A percentile compares a stretch with the other conserved stretches of the same genome.
phyloP scores from a whole-genome alignment of 23 red algal genomes.

The Gracilaria domingensis region DNA sequence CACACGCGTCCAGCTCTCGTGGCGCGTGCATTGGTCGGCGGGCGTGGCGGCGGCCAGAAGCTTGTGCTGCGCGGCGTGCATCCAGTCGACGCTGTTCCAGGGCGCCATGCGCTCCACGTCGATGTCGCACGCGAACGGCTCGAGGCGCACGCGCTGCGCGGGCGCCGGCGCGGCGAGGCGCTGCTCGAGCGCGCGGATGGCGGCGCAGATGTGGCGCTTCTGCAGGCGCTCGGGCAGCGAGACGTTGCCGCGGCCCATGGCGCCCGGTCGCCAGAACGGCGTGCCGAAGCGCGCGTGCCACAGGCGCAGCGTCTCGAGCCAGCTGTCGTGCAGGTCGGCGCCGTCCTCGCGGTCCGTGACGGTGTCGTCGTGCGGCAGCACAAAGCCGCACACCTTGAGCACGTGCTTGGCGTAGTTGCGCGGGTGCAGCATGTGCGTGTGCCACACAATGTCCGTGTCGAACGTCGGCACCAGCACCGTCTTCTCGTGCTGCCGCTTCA shows the following conservation, averaged over 20 bases:
- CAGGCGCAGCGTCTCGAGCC: constrained; percentile 22
- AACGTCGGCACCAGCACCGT: constrained; percentile 43
- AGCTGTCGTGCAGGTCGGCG: constrained; percentile 1
- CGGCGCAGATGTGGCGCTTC: not conserved
- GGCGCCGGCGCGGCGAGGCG: not conserved
- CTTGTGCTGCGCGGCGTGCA: not conserved
- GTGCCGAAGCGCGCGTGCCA: constrained; percentile 13
- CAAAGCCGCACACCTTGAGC: not conserved
- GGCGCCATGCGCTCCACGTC: not conserved
- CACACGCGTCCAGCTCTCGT: too few species aligned
- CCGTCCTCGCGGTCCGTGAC: constrained; percentile 26
- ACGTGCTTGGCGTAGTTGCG: constrained; percentile 18
- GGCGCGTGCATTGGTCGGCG: too few species aligned
- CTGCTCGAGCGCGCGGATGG: not conserved
- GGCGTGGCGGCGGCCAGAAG: not conserved
- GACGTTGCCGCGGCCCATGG: constrained; percentile 28
- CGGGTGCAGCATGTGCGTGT: constrained; percentile 63
- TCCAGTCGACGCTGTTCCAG: not conserved
- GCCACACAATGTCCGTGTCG: constrained; percentile 71
- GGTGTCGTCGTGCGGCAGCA: constrained; percentile 59
- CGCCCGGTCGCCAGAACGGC: constrained; percentile 10
- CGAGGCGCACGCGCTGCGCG: not conserved
- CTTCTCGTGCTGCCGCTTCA: not conserved
- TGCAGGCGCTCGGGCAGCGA: not conserved
- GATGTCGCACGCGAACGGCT: not conserved